Base-by-base conservation (phyloP, 2,329 filamentous ascomycete genomes). In the Claviceps digitariae region DNA sequence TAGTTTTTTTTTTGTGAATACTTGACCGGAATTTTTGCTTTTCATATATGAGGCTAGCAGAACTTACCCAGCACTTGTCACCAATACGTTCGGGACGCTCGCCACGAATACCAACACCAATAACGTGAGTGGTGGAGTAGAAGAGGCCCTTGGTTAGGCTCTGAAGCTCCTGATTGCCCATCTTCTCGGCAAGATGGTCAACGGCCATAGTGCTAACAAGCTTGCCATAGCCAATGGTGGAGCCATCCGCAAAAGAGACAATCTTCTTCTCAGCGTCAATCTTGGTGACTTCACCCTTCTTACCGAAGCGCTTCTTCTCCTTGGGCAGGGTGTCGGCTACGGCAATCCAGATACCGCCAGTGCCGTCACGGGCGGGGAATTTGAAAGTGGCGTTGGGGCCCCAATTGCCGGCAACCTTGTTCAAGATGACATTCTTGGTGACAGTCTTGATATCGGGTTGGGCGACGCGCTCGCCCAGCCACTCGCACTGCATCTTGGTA, bases 401-500 rank as follows among this genome's bases (percentile, higher is more conserved):
- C 93, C 93, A 98, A 78, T 90, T 90, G 64, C 91, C 93, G 52
- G 93, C 93, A 53, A 89, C 85, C 82, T 95, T 97, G 75, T 91
- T 84, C 59, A 97, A 81, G 66, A 98, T 90, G 66, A 96, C 87
- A 72, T 98, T 98, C 75, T 83, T 86, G 63, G 89, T 90, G 63
- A 94, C 87, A 41, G 78, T 81, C 83, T 98, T 98, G 76, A 96
- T 79, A 68, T 98, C 88, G 60, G 93, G 93, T 52, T 91, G 90
- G 56, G 93, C 93, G 52, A 98, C 93, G 78, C 93, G 91, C 82
- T 98, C 93, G 64, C 93, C 93, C 58, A 97, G 86, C 93, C 93
- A 98, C 69, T 84, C 77, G 72, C 90, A 95, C 87, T 97, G 93
- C 93, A 98, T 98, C 90, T 95, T 95, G 62, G 86, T 95, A 54